phyloP scores from a whole-genome alignment of 2,329 filamentous ascomycete genomes.

The Ophiognomonia clavigignenti-juglandacearum region DNA sequence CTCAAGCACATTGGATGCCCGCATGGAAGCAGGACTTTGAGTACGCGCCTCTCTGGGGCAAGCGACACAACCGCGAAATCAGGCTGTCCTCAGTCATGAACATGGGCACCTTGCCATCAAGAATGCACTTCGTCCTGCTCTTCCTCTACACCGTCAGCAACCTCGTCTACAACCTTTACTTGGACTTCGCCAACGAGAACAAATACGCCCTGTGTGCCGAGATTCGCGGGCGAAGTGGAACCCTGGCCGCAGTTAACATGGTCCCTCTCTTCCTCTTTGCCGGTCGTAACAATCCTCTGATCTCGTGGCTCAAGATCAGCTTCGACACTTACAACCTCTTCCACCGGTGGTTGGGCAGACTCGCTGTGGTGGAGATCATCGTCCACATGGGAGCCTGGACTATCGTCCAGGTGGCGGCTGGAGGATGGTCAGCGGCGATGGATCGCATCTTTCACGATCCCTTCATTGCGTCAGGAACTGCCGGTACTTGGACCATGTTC shows the following conservation, averaged over 20 bases:
- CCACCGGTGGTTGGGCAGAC: slow-evolving; percentile 77
- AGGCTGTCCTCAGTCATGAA: slow-evolving; percentile 37
- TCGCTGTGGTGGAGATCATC: slow-evolving; percentile 64
- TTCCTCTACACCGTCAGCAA: slow-evolving; percentile 56
- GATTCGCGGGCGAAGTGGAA: slow-evolving; percentile 79
- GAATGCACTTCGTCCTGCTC: slow-evolving; percentile 57
- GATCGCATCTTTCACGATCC: slow-evolving; percentile 49
- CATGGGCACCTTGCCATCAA: slow-evolving; percentile 59
- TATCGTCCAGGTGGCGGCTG: slow-evolving; percentile 62
- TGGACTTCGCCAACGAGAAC: slow-evolving; percentile 56
- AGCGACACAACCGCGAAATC: slow-evolving; percentile 57
- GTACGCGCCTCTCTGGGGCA: slow-evolving; percentile 59
- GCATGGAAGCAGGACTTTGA: slow-evolving; percentile 57
- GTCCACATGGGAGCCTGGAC: slow-evolving; percentile 71
- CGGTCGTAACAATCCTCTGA: slow-evolving; percentile 89
- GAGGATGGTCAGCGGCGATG: slow-evolving; percentile 55
- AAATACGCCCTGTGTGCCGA: slow-evolving; percentile 68
- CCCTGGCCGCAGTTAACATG: slow-evolving; percentile 83
- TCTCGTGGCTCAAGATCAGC: slow-evolving; percentile 74
- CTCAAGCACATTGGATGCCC: slow-evolving; percentile 58
- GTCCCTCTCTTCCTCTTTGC: slow-evolving; percentile 86
- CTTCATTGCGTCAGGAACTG: slow-evolving; percentile 63
- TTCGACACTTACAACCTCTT: slow-evolving; percentile 96
- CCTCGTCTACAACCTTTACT: slow-evolving; percentile 54
- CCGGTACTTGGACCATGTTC: slow-evolving; percentile 56